phyloP scores from a whole-genome alignment of 2,329 filamentous ascomycete species.

The Paecilomyces formosus region DNA sequence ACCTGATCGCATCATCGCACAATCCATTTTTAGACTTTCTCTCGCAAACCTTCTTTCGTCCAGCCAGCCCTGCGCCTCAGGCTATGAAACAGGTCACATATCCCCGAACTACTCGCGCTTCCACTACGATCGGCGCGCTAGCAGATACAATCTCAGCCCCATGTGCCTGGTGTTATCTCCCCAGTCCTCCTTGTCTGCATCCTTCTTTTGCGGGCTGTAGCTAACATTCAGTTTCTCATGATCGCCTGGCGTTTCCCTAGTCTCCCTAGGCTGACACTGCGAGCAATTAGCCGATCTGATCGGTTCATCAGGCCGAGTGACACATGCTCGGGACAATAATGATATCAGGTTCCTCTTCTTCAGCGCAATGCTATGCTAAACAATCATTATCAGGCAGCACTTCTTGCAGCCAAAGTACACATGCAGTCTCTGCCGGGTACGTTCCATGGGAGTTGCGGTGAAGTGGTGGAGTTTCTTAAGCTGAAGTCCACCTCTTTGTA shows the following conservation, averaged over 20 bases:
- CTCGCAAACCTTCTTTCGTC: neutral
- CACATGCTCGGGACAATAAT: neutral
- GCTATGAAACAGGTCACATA: neutral
- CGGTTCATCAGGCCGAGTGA: neutral
- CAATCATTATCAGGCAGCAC: neutral
- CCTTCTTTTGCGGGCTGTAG: neutral
- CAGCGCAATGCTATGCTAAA: neutral
- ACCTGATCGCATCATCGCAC: neutral
- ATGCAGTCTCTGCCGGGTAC: neutral
- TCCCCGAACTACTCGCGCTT: neutral
- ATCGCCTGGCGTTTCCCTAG: neutral
- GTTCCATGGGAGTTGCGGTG: neutral
- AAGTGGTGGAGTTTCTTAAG: neutral
- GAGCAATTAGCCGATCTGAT: neutral
- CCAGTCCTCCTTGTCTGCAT: neutral
- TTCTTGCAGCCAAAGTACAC: neutral
- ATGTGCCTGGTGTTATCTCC: neutral
- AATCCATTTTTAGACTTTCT: neutral
- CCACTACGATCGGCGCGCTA: neutral
- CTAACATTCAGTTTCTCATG: neutral
- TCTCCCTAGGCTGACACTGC: neutral
- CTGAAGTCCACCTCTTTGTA: neutral
- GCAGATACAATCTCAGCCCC: neutral
- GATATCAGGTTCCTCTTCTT: neutral
- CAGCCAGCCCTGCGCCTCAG: neutral